phyloP scores from a whole-genome alignment of 2,329 filamentous ascomycete species.

The Colletotrichum trifolii region DNA sequence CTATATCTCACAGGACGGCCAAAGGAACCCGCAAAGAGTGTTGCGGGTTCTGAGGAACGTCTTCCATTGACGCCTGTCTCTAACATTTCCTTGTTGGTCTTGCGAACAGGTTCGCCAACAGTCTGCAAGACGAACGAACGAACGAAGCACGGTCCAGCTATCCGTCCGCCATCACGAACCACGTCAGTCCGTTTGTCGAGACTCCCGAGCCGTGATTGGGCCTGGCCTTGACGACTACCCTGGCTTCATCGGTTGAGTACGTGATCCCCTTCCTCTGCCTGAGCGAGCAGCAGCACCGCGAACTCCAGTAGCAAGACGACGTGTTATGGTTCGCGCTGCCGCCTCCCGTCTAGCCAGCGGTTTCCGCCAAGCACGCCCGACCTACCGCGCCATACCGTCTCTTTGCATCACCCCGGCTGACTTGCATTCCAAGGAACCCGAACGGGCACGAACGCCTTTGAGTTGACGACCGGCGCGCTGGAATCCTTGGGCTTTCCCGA shows the following conservation, averaged over 20 bases:
- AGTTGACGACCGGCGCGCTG: conserved; percentile 31
- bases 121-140: conserved; percentile 29
- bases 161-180: conserved; percentile 31
- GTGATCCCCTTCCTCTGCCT: conserved; percentile 35
- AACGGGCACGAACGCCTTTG: conserved; percentile 28
- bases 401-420: conserved; percentile 21
- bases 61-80: conserved; percentile 30
- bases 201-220: conserved; percentile 31
- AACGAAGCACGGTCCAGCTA: conserved; percentile 34
- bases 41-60: conserved; percentile 25
- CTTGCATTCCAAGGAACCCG: conserved; percentile 32
- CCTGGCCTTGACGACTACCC: conserved; percentile 12
- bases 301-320: conserved; percentile 34
- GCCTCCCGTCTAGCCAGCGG: conserved; percentile 27
- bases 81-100: conserved; percentile 26
- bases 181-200: conserved; percentile 32
- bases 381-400: background rate
- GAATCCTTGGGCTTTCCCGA: conserved; percentile 34
- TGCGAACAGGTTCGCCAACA: conserved; percentile 37
- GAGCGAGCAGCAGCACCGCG: conserved; percentile 21
- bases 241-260: conserved; percentile 35
- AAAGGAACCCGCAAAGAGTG: conserved; percentile 24
- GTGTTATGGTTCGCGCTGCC: conserved; percentile 25
- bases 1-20: background rate
- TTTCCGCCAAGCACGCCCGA: conserved; percentile 23